Conservation (phyloP, 2,329 filamentous ascomycete genomes). For the Phialemonium atrogriseum region DNA sequence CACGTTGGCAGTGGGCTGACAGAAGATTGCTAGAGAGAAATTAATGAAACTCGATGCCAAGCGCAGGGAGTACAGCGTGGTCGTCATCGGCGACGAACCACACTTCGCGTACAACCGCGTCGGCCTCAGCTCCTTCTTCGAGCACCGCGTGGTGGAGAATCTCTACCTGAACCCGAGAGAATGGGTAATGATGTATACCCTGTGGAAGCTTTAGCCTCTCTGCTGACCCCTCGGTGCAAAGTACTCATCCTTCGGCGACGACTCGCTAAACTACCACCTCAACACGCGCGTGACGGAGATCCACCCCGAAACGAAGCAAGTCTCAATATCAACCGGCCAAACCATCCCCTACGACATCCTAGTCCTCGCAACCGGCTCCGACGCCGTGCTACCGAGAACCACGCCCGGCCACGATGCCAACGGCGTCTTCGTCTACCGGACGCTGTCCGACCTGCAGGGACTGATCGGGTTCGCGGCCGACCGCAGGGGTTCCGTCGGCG, state of each 20-base stretch:
- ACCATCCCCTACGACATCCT: constrained; percentile 70
- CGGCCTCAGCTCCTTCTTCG: constrained; percentile 81
- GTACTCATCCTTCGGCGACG: constrained; percentile 60
- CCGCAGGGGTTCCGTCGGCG: constrained; percentile 59
- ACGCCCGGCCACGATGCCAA: constrained; percentile 72
- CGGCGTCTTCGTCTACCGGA: constrained; percentile 85
- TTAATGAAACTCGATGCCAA: constrained; percentile 76
- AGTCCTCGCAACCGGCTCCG: constrained; percentile 78
- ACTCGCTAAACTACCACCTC: constrained; percentile 62
- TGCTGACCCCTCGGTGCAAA: constrained; percentile 19
- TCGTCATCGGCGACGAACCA: constrained; percentile 80
- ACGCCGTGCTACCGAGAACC: constrained; percentile 63
- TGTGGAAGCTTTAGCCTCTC: background rate
- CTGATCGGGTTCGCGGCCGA: constrained; percentile 65
- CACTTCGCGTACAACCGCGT: constrained; percentile 89
- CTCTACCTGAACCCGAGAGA: constrained; percentile 79
- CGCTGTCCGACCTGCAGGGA: constrained; percentile 69
- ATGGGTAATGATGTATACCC: constrained; percentile 50
- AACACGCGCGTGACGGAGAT: constrained; percentile 67
- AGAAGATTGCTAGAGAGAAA: constrained; percentile 63
- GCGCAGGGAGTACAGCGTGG: constrained; percentile 66
- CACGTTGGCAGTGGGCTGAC: background rate
- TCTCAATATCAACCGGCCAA: constrained; percentile 63
- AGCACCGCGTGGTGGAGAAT: constrained; percentile 75
- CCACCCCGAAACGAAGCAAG: constrained; percentile 52